Evolutionary conservation across 176 grass and related monocot genomes (phyloP), one percentile per base, ranked within the genome.

Genomic region (Themeda triandra): DNA sequence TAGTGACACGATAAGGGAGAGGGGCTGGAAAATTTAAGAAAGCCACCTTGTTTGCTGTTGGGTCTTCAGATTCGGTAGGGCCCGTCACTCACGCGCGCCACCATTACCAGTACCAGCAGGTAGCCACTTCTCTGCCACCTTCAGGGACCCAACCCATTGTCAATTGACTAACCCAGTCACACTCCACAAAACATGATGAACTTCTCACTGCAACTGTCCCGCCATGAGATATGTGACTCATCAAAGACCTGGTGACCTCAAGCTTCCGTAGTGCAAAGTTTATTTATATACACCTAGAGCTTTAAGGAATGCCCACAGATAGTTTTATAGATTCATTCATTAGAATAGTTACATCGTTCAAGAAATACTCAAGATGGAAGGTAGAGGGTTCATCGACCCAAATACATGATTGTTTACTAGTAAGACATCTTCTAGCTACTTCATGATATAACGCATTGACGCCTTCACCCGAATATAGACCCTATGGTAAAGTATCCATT

Each of bases 61-160:
- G 18, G 30, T 40, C n/a, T 80, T 80, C 68, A 69, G 24, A 17
- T 78, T 85, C 62, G 21, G 44, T 54, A 27, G 64, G 64, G 44
- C 21, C 42, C 28, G 41, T 44, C 69, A 14, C 23, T 18, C 51
- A 33, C 10, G 10, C 24, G 54, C 36, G n/a, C 41, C 17, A 21
- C 14, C 13, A 4, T 13, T 1, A 40, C 15, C 71, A 64, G 49
- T 1, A 40, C 15, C 71, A 64, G 49, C 66, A 72, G 51, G n/a
- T 85, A 5, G 49, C 45, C 64, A 17, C 48, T 71, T 71, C 13
- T 42, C 48, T 42, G 48, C 44, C 51, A 10, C 15, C 66, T 41
- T 44, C 42, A 24, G 10, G 21, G 31, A 13, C 32, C 32, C 54
- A 59, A 59, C 54, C 8, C 23, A 59, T 59, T 24, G 23, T 59